Conservation (phyloP, 2,329 filamentous ascomycete genomes). For the Trichophyton verrucosum region DNA sequence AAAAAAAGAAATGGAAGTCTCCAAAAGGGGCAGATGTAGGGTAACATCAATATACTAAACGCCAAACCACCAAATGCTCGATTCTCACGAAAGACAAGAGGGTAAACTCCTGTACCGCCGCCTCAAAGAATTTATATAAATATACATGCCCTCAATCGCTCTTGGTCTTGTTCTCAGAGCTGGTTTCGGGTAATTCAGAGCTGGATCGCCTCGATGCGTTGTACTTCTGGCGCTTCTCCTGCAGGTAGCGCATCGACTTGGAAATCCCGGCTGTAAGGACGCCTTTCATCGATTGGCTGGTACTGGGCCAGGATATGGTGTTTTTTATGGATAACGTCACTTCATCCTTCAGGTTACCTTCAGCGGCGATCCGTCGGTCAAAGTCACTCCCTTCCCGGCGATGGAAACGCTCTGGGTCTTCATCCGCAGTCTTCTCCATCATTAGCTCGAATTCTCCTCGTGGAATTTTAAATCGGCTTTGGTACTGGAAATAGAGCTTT, state of each 20-base stretch:
- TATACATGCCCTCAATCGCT: not conserved
- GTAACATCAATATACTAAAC: not conserved
- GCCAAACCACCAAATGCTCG: not conserved
- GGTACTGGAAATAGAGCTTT: slow-evolving; percentile 89
- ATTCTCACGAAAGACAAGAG: not conserved
- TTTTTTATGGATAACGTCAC: slow-evolving; percentile 68
- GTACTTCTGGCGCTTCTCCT: slow-evolving; percentile 53
- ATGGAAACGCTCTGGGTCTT: slow-evolving; percentile 52
- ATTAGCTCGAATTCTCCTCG: slow-evolving; percentile 72
- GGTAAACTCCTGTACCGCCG: not conserved
- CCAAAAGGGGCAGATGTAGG: not conserved
- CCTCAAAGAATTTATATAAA: not conserved
- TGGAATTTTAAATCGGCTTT: slow-evolving; percentile 78
- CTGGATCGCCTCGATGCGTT: not conserved
- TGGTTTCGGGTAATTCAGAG: not conserved
- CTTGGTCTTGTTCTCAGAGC: not conserved
- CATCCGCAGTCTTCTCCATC: slow-evolving; percentile 62
- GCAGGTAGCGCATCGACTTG: slow-evolving; percentile 61
- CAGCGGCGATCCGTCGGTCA: slow-evolving; percentile 68
- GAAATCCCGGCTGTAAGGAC: slow-evolving; percentile 62
- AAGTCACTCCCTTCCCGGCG: slow-evolving; percentile 70
- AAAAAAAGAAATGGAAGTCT: not conserved
- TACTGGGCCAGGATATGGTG: slow-evolving; percentile 87
- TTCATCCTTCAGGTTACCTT: slow-evolving; percentile 55
- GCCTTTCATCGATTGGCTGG: slow-evolving; percentile 75